Evolutionary conservation across 176 grass and related monocot species (phyloP).

Genomic region (Oryza longistaminata): DNA sequence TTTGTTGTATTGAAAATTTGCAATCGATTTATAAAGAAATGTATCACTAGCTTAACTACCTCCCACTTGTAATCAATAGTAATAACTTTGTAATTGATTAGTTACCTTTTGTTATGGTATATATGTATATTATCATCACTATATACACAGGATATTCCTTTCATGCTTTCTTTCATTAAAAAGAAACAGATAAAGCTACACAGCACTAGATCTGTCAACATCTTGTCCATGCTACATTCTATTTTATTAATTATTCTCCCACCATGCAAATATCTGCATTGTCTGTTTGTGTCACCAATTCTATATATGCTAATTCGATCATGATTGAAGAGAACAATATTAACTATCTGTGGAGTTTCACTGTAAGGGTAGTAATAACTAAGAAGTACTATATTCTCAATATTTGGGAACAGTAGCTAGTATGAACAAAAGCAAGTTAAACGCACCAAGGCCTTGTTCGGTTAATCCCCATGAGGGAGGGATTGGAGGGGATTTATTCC

Average conservation of each 20-base stretch:
- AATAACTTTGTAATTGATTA: background rate
- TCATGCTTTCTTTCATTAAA: background rate
- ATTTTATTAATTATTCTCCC: background rate
- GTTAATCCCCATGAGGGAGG: too few species aligned
- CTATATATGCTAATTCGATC: background rate
- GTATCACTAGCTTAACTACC: background rate
- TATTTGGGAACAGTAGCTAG: too few species aligned
- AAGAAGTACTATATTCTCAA: too few species aligned
- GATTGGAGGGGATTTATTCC: too few species aligned
- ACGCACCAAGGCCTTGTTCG: too few species aligned
- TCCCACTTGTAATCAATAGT: background rate
- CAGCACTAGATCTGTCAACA: background rate
- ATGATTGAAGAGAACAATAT: background rate
- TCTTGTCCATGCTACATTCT: background rate
- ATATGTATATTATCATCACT: background rate
- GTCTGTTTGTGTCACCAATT: background rate
- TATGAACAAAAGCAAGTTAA: too few species aligned
- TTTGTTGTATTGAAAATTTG: background rate
- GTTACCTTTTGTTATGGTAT: background rate
- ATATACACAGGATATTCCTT: background rate
- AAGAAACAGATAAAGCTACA: background rate
- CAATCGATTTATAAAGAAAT: background rate
- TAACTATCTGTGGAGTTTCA: background rate
- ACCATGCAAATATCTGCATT: background rate
- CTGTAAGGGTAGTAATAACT: too few species aligned